phyloP scores from a whole-genome alignment of 805 yeast species.

The Lipomyces kockii region DNA sequence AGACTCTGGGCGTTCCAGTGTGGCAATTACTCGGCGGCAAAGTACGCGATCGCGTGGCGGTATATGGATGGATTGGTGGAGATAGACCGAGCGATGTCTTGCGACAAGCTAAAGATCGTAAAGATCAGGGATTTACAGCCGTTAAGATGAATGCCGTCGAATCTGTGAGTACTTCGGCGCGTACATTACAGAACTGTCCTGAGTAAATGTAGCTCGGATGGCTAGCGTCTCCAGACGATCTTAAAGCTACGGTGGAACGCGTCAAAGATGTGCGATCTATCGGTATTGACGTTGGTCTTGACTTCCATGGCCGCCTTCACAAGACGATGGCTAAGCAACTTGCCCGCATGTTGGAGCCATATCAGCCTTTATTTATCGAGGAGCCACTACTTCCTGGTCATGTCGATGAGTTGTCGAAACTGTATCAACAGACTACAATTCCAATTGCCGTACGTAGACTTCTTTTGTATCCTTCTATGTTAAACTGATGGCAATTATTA shows the following conservation, averaged over 20 bases:
- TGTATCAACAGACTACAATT: slow-evolving; percentile 37
- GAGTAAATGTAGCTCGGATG: slow-evolving; percentile 15
- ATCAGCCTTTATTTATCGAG: slow-evolving; percentile 40
- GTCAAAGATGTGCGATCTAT: slow-evolving; percentile 36
- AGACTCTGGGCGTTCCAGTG: slow-evolving; percentile 42
- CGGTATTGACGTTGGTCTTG: slow-evolving; percentile 41
- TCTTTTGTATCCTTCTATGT: background rate
- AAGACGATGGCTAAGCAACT: slow-evolving; percentile 42
- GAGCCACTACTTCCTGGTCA: slow-evolving; percentile 42
- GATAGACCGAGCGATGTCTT: slow-evolving; percentile 39
- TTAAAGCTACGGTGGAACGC: slow-evolving; percentile 40
- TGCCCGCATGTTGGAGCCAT: slow-evolving; percentile 39
- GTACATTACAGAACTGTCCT: no score
- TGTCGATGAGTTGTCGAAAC: slow-evolving; percentile 36
- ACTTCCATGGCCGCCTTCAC: slow-evolving; percentile 42
- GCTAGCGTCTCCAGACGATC: slow-evolving; percentile 39
- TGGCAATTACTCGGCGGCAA: slow-evolving; percentile 42
- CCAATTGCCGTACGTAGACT: slow-evolving; percentile 36
- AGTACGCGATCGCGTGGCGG: slow-evolving; percentile 41
- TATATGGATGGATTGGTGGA: slow-evolving; percentile 45
- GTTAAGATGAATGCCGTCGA: slow-evolving; percentile 44
- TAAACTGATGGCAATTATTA: background rate
- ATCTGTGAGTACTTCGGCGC: slow-evolving; percentile 23
- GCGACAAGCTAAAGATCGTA: slow-evolving; percentile 40
- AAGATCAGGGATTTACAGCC: slow-evolving; percentile 43